Evolutionary conservation across 768 basidiomycete species (phyloP).

Genomic region (Fomitopsis pulvina): DNA sequence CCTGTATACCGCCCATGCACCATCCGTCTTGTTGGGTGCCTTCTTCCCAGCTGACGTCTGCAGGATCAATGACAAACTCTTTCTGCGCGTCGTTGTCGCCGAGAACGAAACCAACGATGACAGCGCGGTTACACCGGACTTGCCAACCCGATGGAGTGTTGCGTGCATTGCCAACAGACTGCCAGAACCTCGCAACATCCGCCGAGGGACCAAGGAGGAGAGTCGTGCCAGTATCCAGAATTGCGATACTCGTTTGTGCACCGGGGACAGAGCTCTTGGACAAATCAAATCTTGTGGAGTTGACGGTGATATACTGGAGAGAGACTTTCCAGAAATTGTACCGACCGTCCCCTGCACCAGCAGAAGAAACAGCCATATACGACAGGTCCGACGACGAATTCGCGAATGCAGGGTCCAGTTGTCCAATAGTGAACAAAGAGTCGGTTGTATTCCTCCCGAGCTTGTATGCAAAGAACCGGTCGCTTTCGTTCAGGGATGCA

Average conservation of each 20-base stretch:
- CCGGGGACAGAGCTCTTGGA: conserved; percentile 39
- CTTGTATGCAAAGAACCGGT: conserved; percentile 45
- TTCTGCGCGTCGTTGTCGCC: conserved; percentile 27
- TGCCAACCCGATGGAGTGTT: conserved; percentile 39
- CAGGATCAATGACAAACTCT: conserved; percentile 43
- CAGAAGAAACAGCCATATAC: conserved; percentile 30
- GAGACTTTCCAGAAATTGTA: conserved; percentile 60
- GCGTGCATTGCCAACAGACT: conserved; percentile 36
- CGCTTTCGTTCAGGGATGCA: conserved; percentile 29
- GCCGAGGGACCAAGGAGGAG: conserved; percentile 45
- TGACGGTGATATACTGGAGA: conserved; percentile 37
- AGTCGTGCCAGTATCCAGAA: conserved; percentile 60
- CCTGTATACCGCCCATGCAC: conserved; percentile 54
- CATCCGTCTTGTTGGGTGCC: conserved; percentile 34
- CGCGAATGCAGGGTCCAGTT: conserved; percentile 33
- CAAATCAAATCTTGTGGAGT: conserved; percentile 32
- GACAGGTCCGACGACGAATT: conserved; percentile 27
- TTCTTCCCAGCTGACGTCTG: conserved; percentile 45
- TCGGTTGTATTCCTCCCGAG: conserved; percentile 31
- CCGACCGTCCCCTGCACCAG: conserved; percentile 20
- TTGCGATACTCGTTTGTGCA: conserved; percentile 39
- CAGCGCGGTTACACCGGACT: conserved; percentile 41
- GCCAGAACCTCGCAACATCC: conserved; percentile 50
- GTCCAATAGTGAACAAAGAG: conserved; percentile 48
- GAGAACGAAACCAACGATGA: conserved; percentile 39